Conservation (phyloP, 2,329 filamentous ascomycete genomes). For the Aureobasidium sp. region DNA sequence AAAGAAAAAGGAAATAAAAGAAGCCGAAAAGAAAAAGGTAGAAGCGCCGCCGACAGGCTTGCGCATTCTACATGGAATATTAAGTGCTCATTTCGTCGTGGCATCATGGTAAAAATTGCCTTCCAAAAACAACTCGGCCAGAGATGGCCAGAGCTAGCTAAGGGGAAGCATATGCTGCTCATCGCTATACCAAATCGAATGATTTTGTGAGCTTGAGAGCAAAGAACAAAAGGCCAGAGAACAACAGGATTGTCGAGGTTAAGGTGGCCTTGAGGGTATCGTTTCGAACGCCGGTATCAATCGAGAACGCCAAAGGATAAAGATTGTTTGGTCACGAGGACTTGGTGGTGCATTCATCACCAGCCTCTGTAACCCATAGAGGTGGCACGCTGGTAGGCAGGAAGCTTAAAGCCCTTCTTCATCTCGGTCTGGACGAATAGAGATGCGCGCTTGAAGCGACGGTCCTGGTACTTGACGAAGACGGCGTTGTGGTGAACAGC, state of each 20-base stretch:
- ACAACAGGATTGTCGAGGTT: not conserved
- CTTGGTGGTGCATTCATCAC: not conserved
- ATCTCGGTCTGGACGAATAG: conserved; percentile 71
- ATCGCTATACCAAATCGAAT: not conserved
- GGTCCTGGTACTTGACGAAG: conserved; percentile 85
- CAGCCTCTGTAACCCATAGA: conserved; percentile 14
- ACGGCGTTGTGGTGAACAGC: conserved; percentile 76
- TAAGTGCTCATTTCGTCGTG: conserved; percentile 13
- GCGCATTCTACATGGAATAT: conserved; percentile 7
- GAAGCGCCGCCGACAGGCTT: not conserved
- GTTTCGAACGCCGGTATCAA: conserved; percentile 9
- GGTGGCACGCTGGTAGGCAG: conserved; percentile 14
- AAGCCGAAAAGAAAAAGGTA: not conserved
- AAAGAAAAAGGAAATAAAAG: not conserved
- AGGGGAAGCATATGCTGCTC: not conserved
- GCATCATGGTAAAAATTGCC: conserved; percentile 9
- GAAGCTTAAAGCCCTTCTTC: conserved; percentile 49
- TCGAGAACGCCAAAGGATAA: not conserved
- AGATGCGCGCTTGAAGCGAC: conserved; percentile 78
- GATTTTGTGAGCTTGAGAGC: not conserved
- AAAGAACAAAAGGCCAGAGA: conserved; percentile 1
- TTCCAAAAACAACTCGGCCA: not conserved
- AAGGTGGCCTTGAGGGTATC: conserved; percentile 10
- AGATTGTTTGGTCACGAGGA: not conserved
- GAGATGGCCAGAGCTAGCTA: not conserved